These are phyloP conservation scores for Fusarium sp. DNA, from an alignment of 2,329 filamentous ascomycete species.

Conservation along the genomic window DNA sequence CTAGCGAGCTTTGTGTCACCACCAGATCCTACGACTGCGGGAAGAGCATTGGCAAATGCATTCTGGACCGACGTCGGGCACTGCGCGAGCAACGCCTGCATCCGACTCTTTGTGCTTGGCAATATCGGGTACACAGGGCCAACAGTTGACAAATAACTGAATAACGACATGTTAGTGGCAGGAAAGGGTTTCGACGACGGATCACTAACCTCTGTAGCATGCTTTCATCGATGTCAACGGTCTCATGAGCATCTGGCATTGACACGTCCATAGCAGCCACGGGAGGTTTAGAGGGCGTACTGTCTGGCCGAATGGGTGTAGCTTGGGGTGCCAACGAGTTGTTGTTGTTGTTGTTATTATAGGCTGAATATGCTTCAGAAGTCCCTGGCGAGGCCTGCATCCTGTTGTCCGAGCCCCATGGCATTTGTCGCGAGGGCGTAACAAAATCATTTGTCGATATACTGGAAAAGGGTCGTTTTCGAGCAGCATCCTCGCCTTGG, in stretches of 20 bases:
- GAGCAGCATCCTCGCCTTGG: conserved; percentile 44
- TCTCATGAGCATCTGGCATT: conserved; percentile 47
- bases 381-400: conserved; percentile 53
- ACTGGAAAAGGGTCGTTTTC: conserved; percentile 60
- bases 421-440: conserved; percentile 54
- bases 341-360: conserved; percentile 51
- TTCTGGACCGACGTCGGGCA: conserved; percentile 67
- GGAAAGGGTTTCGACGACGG: background rate
- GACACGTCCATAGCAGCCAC: conserved; percentile 48
- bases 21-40: conserved; percentile 56
- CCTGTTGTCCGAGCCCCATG: conserved; percentile 60
- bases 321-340: conserved; percentile 59
- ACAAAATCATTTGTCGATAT: conserved; percentile 55
- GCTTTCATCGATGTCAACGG: conserved; percentile 54
- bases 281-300: conserved; percentile 49
- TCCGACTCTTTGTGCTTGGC: conserved; percentile 63
- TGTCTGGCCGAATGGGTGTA: conserved; percentile 50
- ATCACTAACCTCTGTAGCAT: conserved; percentile 56
- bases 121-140: conserved; percentile 75
- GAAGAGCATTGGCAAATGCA: conserved; percentile 72
- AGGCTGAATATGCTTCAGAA: conserved; percentile 46
- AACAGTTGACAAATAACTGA: conserved; percentile 70
- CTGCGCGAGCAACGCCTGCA: conserved; percentile 64
- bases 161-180: conserved; percentile 19
- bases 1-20: conserved; percentile 57